These are phyloP conservation scores for Lactifluus hygrophoroides DNA, from an alignment of 768 basidiomycete genomes.

Conservation along the genomic window DNA sequence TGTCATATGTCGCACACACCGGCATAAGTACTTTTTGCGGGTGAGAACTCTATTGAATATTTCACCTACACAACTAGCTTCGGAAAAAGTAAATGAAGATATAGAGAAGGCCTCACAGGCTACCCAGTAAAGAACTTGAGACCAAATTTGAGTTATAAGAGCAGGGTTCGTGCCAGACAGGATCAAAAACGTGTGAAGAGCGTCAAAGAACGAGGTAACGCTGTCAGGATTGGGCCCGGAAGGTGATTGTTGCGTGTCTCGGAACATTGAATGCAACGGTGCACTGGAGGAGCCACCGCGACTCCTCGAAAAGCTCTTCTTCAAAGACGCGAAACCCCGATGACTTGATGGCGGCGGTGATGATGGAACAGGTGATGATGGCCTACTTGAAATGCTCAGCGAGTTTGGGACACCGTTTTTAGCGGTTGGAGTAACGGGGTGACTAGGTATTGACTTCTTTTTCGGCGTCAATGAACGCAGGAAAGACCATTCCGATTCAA, in stretches of 20 bases:
- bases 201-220: constrained; percentile 73
- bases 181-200: constrained; percentile 73
- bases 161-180: constrained; percentile 87
- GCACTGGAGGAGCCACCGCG: constrained; percentile 38
- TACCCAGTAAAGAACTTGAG: constrained; percentile 98
- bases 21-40: constrained; percentile 92
- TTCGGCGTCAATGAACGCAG: constrained; percentile 63
- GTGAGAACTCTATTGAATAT: constrained; percentile 78
- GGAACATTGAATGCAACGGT: constrained; percentile 43
- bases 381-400: constrained; percentile 36
- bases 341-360: constrained; percentile 8
- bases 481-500: constrained; percentile 96
- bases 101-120: constrained; percentile 58
- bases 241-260: constrained; percentile 35
- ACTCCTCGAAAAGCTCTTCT: constrained; percentile 51
- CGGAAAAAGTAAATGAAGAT: constrained; percentile 12
- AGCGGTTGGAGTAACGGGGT: constrained; percentile 29
- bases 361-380: constrained; percentile 39
- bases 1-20: constrained; percentile 34
- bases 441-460: constrained; percentile 39
- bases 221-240: constrained; percentile 37
- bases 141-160: constrained; percentile 85
- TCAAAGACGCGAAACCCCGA: constrained; percentile 54
- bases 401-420: constrained; percentile 36
- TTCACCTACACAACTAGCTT: constrained; percentile 45